Percentiles rank a stretch among this genome's conserved stretches.
phyloP scores from a whole-genome alignment of 2,329 filamentous ascomycete species.

The Cladosporium colombiae region DNA sequence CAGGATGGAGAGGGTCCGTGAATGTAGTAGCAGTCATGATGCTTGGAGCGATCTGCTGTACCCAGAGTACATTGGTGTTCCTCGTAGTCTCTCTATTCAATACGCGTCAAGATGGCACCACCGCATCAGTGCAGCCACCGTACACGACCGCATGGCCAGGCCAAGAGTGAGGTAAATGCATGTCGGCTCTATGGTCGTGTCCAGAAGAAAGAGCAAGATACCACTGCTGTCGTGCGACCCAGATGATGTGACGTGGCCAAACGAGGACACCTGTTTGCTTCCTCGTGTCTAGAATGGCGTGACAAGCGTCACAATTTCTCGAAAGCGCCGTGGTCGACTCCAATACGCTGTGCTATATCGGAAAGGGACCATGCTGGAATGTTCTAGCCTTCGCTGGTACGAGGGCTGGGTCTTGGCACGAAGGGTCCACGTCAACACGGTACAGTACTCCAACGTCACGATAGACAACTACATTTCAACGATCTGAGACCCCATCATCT shows the following conservation, averaged over 20 bases:
- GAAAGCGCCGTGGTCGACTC: not conserved
- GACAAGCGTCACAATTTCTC: not conserved
- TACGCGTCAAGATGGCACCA: not conserved
- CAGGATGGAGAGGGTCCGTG: not conserved
- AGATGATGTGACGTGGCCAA: not conserved
- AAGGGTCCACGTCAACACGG: not conserved
- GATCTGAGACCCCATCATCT: not conserved
- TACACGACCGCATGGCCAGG: not conserved
- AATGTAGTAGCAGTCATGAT: not conserved
- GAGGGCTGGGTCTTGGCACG: not conserved
- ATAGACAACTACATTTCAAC: not conserved
- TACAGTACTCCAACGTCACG: not conserved
- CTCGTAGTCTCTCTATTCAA: not conserved
- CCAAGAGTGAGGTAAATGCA: not conserved
- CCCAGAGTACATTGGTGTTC: not conserved
- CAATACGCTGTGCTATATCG: not conserved
- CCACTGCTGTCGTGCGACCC: not conserved
- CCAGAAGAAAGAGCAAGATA: not conserved
- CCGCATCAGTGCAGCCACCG: not conserved
- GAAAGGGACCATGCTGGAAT: not conserved
- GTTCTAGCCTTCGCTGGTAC: not conserved
- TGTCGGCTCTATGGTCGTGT: not conserved
- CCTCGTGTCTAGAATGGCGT: not conserved
- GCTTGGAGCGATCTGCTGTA: not conserved
- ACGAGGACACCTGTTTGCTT: not conserved